Conservation (phyloP, 495 filamentous ascomycete genomes). For the Penicillium herquei region DNA sequence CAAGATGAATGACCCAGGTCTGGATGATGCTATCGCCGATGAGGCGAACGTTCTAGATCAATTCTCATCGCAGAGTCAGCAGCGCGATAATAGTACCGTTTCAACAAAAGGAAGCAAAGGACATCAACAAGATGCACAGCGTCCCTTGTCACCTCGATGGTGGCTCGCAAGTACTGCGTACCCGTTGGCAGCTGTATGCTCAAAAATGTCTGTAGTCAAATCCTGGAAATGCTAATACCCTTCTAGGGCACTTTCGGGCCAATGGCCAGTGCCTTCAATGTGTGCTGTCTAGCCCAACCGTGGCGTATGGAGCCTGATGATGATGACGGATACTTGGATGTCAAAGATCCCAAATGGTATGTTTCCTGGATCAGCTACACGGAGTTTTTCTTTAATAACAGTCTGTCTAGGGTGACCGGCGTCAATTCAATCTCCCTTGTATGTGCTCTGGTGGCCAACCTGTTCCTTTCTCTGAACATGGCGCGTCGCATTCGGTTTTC, state of each 20-base stretch:
- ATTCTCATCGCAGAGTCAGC: conserved; percentile 8
- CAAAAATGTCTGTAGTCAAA: neutral
- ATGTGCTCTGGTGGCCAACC: conserved; percentile 69
- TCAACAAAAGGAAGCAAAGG: neutral
- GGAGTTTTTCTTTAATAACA: neutral
- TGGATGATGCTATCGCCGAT: conserved; percentile 52
- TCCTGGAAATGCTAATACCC: neutral
- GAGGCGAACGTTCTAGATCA: conserved; percentile 48
- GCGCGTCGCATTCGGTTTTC: conserved; percentile 60
- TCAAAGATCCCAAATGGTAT: conserved; percentile 71
- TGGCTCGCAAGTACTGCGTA: conserved; percentile 84
- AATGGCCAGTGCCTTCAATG: conserved; percentile 77
- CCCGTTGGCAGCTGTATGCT: conserved; percentile 64
- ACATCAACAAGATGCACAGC: neutral
- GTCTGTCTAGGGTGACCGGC: conserved; percentile 53
- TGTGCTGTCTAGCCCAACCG: conserved; percentile 69
- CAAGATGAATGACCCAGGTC: conserved; percentile 61
- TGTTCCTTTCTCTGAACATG: conserved; percentile 70
- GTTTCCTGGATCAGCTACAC: conserved; percentile 1
- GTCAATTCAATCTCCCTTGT: conserved; percentile 74
- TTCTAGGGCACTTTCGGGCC: conserved; percentile 72
- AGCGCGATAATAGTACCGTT: conserved; percentile 32
- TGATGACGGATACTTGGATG: conserved; percentile 47
- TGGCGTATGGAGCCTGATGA: conserved; percentile 66
- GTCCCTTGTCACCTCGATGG: conserved; percentile 55